A percentile compares a stretch with the other conserved stretches of the same genome.
Conservation (phyloP, 768 basidiomycete genomes). For the Asterophora parasitica region DNA sequence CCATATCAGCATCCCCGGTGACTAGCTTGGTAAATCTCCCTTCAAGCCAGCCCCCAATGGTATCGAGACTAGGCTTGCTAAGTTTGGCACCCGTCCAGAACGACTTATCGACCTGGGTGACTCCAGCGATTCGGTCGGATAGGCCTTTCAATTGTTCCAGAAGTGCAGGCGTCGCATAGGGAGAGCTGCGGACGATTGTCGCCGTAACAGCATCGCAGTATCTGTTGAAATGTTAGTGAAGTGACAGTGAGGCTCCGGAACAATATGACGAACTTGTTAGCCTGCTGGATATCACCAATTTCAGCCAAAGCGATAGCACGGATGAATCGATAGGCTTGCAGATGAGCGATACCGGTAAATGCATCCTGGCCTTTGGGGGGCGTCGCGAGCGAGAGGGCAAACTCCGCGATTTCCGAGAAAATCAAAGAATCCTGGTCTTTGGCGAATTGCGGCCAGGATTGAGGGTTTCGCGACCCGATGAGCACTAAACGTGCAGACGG, state of each 20-base stretch:
- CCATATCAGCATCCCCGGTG: conserved; percentile 77
- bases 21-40: conserved; percentile 92
- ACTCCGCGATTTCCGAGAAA: conserved; percentile 89
- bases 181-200: conserved; percentile 56
- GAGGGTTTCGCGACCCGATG: conserved; percentile 64
- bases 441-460: conserved; percentile 42
- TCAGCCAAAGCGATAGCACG: conserved; percentile 77
- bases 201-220: conserved; percentile 90
- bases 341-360: conserved; percentile 75
- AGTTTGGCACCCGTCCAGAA: conserved; percentile 89
- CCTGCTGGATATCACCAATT: conserved; percentile 69
- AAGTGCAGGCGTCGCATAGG: conserved; percentile 62
- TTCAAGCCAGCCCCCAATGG: conserved; percentile 89
- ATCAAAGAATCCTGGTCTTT: conserved; percentile 74
- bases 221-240: conserved; percentile 35
- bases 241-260: not conserved
- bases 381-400: conserved; percentile 74
- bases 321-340: conserved; percentile 85
- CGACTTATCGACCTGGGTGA: conserved; percentile 69
- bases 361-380: conserved; percentile 79
- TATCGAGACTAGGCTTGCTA: conserved; percentile 87
- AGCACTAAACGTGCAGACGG: conserved; percentile 66
- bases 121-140: conserved; percentile 70
- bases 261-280: conserved; percentile 56
- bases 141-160: conserved; percentile 74